A percentile compares a stretch with the other conserved stretches of the same genome.
These are phyloP conservation scores for Talaromyces liani DNA, from an alignment of 495 filamentous ascomycete genomes.

Conservation along the genomic window DNA sequence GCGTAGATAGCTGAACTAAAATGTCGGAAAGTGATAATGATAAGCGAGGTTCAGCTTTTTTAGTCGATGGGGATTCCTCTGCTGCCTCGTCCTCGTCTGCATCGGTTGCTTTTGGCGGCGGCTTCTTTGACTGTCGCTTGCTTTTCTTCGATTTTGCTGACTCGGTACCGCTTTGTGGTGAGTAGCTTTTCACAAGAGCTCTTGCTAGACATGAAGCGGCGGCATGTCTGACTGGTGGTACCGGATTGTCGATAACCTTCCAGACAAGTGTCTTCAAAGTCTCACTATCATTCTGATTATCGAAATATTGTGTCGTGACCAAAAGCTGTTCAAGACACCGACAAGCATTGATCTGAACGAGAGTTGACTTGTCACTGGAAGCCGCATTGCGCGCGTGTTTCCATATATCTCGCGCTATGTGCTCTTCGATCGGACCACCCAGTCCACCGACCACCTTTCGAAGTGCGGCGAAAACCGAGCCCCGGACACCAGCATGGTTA, in stretches of 20 bases:
- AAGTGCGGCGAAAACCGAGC: constrained; percentile 72
- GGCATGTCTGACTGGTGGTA: constrained; percentile 67
- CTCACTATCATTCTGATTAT: constrained; percentile 88
- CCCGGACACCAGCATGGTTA: constrained; percentile 73
- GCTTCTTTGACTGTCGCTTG: constrained; percentile 65
- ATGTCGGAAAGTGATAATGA: constrained; percentile 72
- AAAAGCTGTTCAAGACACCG: constrained; percentile 70
- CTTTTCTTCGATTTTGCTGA: constrained; percentile 63
- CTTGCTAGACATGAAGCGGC: constrained; percentile 81
- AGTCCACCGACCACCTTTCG: constrained; percentile 71
- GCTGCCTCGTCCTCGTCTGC: constrained; percentile 71
- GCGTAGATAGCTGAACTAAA: constrained; percentile 68
- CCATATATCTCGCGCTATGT: constrained; percentile 82
- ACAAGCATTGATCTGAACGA: constrained; percentile 75
- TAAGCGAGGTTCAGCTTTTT: constrained; percentile 60
- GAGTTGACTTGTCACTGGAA: constrained; percentile 68
- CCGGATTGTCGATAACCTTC: constrained; percentile 76
- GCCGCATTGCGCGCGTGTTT: constrained; percentile 78
- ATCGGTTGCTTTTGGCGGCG: constrained; percentile 50
- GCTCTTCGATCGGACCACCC: constrained; percentile 71
- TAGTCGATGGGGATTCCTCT: constrained; percentile 63
- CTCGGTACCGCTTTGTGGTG: constrained; percentile 48
- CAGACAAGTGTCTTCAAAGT: constrained; percentile 69
- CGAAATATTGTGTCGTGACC: constrained; percentile 67
- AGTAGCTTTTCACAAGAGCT: constrained; percentile 71